Evolutionary conservation across 805 yeast species (phyloP), one percentile per base, ranked within the genome.

Genomic region (Nakazawaea anatomiae): DNA sequence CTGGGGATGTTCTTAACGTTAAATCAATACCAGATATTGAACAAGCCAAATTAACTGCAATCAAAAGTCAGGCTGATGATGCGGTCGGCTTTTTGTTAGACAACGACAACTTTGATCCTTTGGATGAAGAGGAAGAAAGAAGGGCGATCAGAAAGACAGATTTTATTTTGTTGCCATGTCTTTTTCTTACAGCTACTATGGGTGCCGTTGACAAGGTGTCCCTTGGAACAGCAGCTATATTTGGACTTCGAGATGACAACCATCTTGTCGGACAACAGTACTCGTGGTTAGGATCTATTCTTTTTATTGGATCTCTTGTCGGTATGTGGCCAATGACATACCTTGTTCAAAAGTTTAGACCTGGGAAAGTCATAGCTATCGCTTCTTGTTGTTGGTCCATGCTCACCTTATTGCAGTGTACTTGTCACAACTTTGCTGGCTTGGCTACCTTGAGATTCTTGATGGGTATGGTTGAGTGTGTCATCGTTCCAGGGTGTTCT

Each of bases 381-480:
- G 47, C 60, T 42, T 64, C 66, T 11, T 38, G 43, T 32, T 30
- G 38, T 6, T 48, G 67, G 67, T 39, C 51, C 25, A 36, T 29
- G 25, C 36, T 48, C 27, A 43, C 47, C 5, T 43, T 48, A 11
- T 39, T 48, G n/a, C 51, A 43, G 39, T 50, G 65, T 70, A 61
- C 72, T 62, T 40, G 68, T 66, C 54, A 63, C 69, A 60, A 65
- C 66, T 44, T 62, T 69, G 59, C 65, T 64, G 58, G 78, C 69
- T 11, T 69, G 54, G 71, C 65, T 69, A 74, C 73, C 4, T 58
- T 76, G 11, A 66, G 85, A 55, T 68, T 79, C 30, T 55, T 79
- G 27, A 75, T 72, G 57, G 60, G 66, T 31, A 55, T 70, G 11
- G 64, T 72, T 31, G 73, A 75, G n/a, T 72, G 75, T 7, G 71